These are phyloP conservation scores for Lachnellula occidentalis DNA, from an alignment of 2,329 filamentous ascomycete genomes.

Conservation along the genomic window DNA sequence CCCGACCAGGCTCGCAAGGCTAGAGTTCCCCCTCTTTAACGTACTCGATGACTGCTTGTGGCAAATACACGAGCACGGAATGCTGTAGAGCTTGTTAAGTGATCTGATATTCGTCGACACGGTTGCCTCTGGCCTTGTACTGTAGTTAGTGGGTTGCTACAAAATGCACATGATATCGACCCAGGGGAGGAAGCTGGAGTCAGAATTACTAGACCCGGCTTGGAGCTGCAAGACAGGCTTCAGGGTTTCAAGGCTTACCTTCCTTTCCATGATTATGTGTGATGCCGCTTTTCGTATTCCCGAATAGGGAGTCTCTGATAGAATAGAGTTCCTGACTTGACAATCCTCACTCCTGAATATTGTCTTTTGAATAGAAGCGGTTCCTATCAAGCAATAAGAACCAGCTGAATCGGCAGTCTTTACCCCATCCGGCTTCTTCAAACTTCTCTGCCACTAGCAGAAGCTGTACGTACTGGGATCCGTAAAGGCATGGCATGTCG, in stretches of 20 bases:
- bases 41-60: neutral
- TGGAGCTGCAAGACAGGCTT: neutral
- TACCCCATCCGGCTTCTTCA: constrained; percentile 6
- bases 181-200: neutral
- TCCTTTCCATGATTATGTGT: neutral
- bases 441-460: constrained; percentile 3
- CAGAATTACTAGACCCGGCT: neutral
- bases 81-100: neutral
- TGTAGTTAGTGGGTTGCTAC: neutral
- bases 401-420: neutral
- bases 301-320: neutral
- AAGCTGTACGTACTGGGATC: constrained; percentile 5
- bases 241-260: neutral
- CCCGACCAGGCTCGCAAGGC: too few relatives aligned
- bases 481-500: neutral
- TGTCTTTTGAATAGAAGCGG: neutral
- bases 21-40: neutral
- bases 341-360: neutral
- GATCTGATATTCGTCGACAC: neutral
- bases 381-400: neutral
- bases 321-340: neutral
- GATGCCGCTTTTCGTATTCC: neutral
- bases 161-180: neutral
- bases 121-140: neutral
- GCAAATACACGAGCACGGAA: neutral